Conservation (phyloP, 345 rosid genomes). For the Camelina laxa region DNA sequence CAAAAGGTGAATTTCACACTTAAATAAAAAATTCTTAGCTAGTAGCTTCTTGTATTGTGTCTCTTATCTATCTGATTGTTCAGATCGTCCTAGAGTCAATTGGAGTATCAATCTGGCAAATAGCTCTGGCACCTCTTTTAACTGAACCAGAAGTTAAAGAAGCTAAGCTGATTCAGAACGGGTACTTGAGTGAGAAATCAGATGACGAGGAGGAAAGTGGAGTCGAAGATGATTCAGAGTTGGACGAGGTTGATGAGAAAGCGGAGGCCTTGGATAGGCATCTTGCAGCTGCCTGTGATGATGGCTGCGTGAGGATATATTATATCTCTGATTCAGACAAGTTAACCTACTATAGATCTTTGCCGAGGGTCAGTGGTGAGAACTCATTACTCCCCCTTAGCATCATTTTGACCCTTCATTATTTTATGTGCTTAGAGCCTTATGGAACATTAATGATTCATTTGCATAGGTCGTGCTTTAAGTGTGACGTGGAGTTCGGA, state of each 20-base stretch:
- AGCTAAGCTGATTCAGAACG: constrained; percentile 55
- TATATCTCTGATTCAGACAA: constrained; percentile 58
- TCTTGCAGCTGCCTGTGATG: constrained; percentile 88
- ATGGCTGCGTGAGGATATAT: constrained; percentile 83
- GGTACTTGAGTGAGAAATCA: constrained; percentile 48
- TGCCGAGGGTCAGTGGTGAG: constrained; percentile 99
- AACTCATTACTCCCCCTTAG: constrained; percentile 40
- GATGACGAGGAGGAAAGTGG: constrained; percentile 60
- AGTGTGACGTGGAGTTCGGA: constrained; percentile 84
- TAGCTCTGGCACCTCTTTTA: constrained; percentile 67
- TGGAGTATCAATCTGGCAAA: constrained; percentile 94
- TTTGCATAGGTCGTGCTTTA: constrained; percentile 69
- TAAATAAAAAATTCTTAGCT: too few relatives aligned
- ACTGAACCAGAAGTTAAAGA: constrained; percentile 41
- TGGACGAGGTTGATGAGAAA: constrained; percentile 50
- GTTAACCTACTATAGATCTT: constrained; percentile 63
- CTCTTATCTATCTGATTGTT: too few relatives aligned
- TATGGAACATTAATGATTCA: constrained; percentile 10
- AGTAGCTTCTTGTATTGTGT: too few relatives aligned
- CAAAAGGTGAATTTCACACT: constrained; percentile 58
- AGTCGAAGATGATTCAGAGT: constrained; percentile 65
- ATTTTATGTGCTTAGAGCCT: constrained; percentile 26
- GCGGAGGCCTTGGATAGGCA: constrained; percentile 47
- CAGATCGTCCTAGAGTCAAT: constrained; percentile 64
- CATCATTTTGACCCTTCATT: constrained; percentile 24